phyloP scores from a whole-genome alignment of 805 yeast species.

The Priceomyces carsonii region DNA sequence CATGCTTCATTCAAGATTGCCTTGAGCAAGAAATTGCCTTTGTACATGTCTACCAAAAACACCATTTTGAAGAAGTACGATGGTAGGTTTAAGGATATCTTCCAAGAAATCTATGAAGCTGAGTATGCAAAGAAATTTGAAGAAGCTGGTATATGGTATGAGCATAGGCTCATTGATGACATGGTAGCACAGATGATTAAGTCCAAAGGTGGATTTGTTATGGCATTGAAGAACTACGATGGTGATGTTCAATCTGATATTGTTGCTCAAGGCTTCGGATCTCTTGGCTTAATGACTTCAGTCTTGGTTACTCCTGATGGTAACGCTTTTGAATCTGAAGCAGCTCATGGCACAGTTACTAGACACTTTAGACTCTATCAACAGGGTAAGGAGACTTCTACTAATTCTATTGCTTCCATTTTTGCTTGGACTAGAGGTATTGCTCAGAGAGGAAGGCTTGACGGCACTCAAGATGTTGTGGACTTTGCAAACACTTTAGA shows the following conservation, averaged over 20 bases:
- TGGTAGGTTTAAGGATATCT: constrained; percentile 80
- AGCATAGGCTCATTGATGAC: constrained; percentile 81
- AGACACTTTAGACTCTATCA: constrained; percentile 84
- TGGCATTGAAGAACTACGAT: constrained; percentile 82
- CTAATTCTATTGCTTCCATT: constrained; percentile 82
- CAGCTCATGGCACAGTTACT: constrained; percentile 87
- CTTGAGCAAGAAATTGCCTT: constrained; percentile 58
- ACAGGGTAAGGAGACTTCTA: constrained; percentile 79
- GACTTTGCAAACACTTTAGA: constrained; percentile 67
- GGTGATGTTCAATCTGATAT: constrained; percentile 87
- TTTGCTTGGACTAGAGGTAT: constrained; percentile 88
- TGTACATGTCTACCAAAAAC: constrained; percentile 74
- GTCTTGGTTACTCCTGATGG: constrained; percentile 84
- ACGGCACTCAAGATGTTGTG: constrained; percentile 68
- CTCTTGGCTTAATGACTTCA: constrained; percentile 82
- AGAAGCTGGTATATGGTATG: constrained; percentile 63
- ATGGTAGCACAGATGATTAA: constrained; percentile 90
- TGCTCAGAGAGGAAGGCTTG: constrained; percentile 78
- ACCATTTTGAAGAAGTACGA: constrained; percentile 81
- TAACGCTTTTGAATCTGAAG: constrained; percentile 81
- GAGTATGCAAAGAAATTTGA: constrained; percentile 61
- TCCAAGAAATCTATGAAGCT: constrained; percentile 63
- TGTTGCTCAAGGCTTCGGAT: constrained; percentile 86
- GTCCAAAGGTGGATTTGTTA: constrained; percentile 78
- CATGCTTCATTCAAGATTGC: constrained; percentile 80